Percentiles rank a stretch among this genome's conserved stretches.
Conservation (phyloP, 192 early-diverging fungal species). For the Entophlyctis luteolus region DNA sequence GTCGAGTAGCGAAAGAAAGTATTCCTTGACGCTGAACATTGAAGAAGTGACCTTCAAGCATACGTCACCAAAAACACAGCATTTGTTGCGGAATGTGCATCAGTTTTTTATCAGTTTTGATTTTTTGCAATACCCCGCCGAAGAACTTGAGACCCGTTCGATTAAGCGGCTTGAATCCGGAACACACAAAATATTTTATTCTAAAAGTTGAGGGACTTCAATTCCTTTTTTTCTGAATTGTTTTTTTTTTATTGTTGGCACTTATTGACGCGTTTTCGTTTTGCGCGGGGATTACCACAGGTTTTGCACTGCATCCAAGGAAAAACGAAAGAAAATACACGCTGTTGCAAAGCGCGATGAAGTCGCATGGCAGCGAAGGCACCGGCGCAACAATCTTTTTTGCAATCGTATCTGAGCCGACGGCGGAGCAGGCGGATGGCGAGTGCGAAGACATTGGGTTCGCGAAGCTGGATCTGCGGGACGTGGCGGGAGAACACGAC, state of each 20-base stretch:
- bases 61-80: not conserved
- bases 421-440: conserved; percentile 8
- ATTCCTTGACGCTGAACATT: not conserved
- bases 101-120: conserved; percentile 39
- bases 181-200: not conserved
- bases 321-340: conserved; percentile 19
- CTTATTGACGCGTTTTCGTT: not conserved
- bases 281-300: not conserved
- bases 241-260: not conserved
- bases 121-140: conserved; percentile 31
- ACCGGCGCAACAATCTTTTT: conserved; percentile 7
- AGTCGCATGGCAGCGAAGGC: too few relatives aligned
- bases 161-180: conserved; percentile 12
- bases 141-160: conserved; percentile 37
- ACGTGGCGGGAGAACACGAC: not conserved
- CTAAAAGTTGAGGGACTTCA: not conserved
- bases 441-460: conserved; percentile 23
- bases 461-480: conserved; percentile 12
- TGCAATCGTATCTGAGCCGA: conserved; percentile 24
- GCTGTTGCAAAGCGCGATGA: too few relatives aligned
- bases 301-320: conserved; percentile 12
- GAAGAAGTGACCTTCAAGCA: conserved; percentile 9
- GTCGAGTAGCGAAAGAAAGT: not conserved
- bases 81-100: conserved; percentile 10
- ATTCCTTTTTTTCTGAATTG: not conserved